Conservation (phyloP, 2,329 filamentous ascomycete genomes). For the Albophoma yamanashiensis region DNA sequence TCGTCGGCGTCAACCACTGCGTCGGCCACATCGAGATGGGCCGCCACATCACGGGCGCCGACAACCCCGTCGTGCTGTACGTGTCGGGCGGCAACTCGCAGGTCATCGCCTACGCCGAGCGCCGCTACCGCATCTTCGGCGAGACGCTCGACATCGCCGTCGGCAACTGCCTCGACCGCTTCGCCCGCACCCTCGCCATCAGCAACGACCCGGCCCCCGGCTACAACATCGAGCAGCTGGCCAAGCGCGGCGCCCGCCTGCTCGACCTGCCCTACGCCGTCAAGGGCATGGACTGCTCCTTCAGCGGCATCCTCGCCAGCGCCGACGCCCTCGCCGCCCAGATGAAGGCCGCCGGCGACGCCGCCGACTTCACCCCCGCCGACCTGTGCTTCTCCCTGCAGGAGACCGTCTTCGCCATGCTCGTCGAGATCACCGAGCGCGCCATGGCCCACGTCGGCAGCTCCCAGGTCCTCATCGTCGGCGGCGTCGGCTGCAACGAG, state of each 20-base stretch:
- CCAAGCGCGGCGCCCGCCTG: conserved; percentile 59
- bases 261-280: conserved; percentile 91
- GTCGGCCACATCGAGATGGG: conserved; percentile 99
- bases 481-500: conserved; percentile 92
- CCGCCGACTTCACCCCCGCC: conserved; percentile 57
- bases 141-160: conserved; percentile 97
- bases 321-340: conserved; percentile 70
- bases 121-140: conserved; percentile 94
- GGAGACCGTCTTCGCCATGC: conserved; percentile 92
- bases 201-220: conserved; percentile 94
- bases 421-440: conserved; percentile 95
- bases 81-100: conserved; percentile 95
- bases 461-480: conserved; percentile 84
- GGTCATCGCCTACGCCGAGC: conserved; percentile 91
- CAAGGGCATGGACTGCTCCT: conserved; percentile 98
- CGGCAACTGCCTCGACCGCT: conserved; percentile 92
- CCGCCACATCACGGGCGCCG: conserved; percentile 77
- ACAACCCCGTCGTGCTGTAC: conserved; percentile 90
- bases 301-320: conserved; percentile 79
- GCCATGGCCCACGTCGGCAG: conserved; percentile 97
- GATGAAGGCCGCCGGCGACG: conserved; percentile 39
- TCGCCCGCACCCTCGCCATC: conserved; percentile 83
- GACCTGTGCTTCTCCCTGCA: conserved; percentile 93
- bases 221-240: conserved; percentile 95
- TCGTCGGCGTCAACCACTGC: conserved; percentile 96